Conservation (phyloP, 2,329 filamentous ascomycete genomes). For the Chrysoporthe cubensis region DNA sequence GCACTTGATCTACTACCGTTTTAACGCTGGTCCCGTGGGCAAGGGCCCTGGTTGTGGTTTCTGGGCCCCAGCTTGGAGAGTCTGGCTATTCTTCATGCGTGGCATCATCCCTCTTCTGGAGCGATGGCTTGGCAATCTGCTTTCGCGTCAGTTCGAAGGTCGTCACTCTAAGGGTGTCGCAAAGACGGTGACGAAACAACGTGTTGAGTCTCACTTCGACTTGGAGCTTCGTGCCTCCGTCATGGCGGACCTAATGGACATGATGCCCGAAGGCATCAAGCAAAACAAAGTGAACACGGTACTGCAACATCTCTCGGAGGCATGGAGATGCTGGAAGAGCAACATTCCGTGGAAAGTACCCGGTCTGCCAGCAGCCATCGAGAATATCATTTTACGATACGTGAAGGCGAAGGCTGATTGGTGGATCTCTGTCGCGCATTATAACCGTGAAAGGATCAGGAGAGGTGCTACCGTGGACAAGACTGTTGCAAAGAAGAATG, state of each 20-base stretch:
- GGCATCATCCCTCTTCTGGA: conserved; percentile 96
- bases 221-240: conserved; percentile 95
- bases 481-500: conserved; percentile 98
- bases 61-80: conserved; percentile 98
- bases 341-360: conserved; percentile 99
- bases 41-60: conserved; percentile 98
- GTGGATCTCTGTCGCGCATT: conserved; percentile 99
- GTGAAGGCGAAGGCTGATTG: conserved; percentile 99
- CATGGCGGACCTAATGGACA: conserved; percentile 99
- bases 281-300: conserved; percentile 99
- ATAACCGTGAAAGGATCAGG: conserved; percentile 96
- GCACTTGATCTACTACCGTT: conserved; percentile 98
- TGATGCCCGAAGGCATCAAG: conserved; percentile 99
- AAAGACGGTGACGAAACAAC: conserved; percentile 98
- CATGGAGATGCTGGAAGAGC: conserved; percentile 99
- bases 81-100: conserved; percentile 99
- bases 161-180: conserved; percentile 98
- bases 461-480: conserved; percentile 97
- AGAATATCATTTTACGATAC: conserved; percentile 97
- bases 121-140: conserved; percentile 93
- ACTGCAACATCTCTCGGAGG: conserved; percentile 94
- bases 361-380: conserved; percentile 91
- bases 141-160: conserved; percentile 97
- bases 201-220: conserved; percentile 98
- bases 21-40: conserved; percentile 94